phyloP scores from a whole-genome alignment of 2,329 filamentous ascomycete genomes.

The Paraphoma chrysanthemicola region DNA sequence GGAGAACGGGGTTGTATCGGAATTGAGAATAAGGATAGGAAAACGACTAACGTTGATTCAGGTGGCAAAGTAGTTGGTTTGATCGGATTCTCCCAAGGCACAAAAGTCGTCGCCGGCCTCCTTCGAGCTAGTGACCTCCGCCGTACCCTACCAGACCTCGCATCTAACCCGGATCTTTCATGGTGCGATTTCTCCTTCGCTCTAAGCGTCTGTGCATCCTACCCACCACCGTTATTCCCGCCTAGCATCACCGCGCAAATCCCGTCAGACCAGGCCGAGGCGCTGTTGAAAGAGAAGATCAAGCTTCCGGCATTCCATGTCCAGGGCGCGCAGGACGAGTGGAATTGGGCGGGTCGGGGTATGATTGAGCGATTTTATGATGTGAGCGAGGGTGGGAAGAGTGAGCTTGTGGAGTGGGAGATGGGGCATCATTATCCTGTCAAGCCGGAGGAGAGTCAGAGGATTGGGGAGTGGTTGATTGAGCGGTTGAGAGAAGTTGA shows the following conservation, averaged over 20 bases:
- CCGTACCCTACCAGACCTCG: not conserved
- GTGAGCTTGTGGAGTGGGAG: slow-evolving; percentile 31
- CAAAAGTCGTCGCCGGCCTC: slow-evolving; percentile 41
- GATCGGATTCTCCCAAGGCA: slow-evolving; percentile 44
- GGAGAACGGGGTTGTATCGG: not conserved
- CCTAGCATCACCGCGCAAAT: not conserved
- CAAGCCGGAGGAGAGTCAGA: slow-evolving; percentile 37
- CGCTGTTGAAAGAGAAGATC: slow-evolving; percentile 27
- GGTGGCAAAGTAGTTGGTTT: slow-evolving; percentile 38
- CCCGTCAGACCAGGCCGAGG: not conserved
- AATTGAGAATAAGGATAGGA: not conserved
- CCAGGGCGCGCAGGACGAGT: slow-evolving; percentile 43
- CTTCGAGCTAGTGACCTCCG: slow-evolving; percentile 33
- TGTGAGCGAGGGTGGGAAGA: slow-evolving; percentile 25
- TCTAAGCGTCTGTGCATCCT: slow-evolving; percentile 33
- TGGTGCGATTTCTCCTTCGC: slow-evolving; percentile 29
- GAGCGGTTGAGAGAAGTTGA: slow-evolving; percentile 8
- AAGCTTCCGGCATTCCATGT: slow-evolving; percentile 41
- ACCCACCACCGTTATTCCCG: slow-evolving; percentile 30
- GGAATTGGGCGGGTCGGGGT: slow-evolving; percentile 38
- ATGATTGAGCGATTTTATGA: slow-evolving; percentile 40
- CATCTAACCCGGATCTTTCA: slow-evolving; percentile 1
- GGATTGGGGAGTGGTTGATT: slow-evolving; percentile 35
- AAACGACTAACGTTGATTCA: not conserved
- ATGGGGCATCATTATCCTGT: slow-evolving; percentile 49